Percentiles rank a stretch among this genome's conserved stretches.
Conservation (phyloP, 768 basidiomycete species). For the Chalciporus chontae region DNA sequence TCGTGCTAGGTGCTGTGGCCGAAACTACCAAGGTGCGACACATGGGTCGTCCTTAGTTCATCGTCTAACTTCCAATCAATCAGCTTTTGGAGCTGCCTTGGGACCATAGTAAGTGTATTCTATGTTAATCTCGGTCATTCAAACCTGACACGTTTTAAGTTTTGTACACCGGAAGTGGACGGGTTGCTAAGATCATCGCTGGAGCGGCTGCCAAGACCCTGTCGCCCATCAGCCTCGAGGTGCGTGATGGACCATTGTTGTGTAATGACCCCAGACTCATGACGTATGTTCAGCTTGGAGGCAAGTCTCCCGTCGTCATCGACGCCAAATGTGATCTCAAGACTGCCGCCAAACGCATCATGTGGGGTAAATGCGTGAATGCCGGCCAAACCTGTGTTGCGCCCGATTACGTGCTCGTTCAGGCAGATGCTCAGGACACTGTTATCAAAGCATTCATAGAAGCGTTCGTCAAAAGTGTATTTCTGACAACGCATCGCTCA, state of each 20-base stretch:
- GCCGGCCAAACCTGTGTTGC: constrained; percentile 76
- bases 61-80: not conserved
- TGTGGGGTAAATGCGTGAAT: constrained; percentile 82
- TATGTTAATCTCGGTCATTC: not conserved
- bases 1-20: constrained; percentile 65
- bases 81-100: constrained; percentile 74
- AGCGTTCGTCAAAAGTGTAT: constrained; percentile 30
- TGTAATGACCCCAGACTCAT: not conserved
- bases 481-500: not conserved
- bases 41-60: not conserved
- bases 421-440: constrained; percentile 36
- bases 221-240: constrained; percentile 63
- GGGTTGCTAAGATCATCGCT: constrained; percentile 65
- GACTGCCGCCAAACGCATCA: constrained; percentile 61
- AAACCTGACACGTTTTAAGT: constrained; percentile 19
- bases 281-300: constrained; percentile 46
- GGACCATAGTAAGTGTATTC: constrained; percentile 45
- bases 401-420: constrained; percentile 52
- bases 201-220: constrained; percentile 74
- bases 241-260: constrained; percentile 9
- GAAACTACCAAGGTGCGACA: constrained; percentile 54
- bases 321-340: constrained; percentile 68
- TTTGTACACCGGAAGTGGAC: constrained; percentile 57
- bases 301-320: constrained; percentile 74
- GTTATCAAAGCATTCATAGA: constrained; percentile 40